A percentile compares a stretch with the other conserved stretches of the same genome.
Conservation (phyloP, 2,329 filamentous ascomycete species). For the Atkinsonella hypoxylon region DNA sequence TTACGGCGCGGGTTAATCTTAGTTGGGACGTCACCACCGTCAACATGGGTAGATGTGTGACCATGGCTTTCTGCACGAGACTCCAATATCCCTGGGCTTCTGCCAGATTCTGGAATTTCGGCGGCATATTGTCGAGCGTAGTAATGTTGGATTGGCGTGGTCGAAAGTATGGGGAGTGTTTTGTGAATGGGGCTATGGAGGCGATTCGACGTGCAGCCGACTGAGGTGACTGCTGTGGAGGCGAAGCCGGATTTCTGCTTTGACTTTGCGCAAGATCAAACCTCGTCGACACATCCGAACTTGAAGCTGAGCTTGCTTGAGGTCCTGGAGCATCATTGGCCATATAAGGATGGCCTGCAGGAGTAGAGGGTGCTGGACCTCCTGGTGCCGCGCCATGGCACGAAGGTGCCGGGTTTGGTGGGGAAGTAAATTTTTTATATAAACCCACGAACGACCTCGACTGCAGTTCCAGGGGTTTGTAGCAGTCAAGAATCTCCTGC, state of each 20-base stretch:
- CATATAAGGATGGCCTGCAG: neutral
- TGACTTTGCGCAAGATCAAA: constrained; percentile 17
- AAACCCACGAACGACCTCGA: constrained; percentile 27
- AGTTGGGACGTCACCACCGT: constrained; percentile 20
- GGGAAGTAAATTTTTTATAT: constrained; percentile 23
- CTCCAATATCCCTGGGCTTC: constrained; percentile 27
- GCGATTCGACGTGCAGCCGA: constrained; percentile 14
- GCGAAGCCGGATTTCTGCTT: constrained; percentile 15
- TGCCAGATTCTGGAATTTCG: constrained; percentile 18
- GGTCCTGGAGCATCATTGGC: neutral
- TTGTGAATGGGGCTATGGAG: constrained; percentile 24
- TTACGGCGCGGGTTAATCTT: constrained; percentile 15
- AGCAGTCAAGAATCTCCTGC: constrained; percentile 27
- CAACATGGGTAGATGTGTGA: constrained; percentile 24
- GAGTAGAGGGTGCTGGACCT: neutral
- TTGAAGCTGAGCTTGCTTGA: neutral
- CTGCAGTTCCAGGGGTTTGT: constrained; percentile 26
- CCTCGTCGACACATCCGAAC: neutral
- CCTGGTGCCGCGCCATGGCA: neutral
- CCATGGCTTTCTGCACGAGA: constrained; percentile 24
- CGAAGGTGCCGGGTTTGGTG: constrained; percentile 8
- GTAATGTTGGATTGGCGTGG: constrained; percentile 19
- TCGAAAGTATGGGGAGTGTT: constrained; percentile 25
- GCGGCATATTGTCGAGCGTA: constrained; percentile 21
- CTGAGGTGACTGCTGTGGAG: constrained; percentile 10